Base-by-base conservation (phyloP, 106 monocot genomes). In the Dendrobium officinale region DNA sequence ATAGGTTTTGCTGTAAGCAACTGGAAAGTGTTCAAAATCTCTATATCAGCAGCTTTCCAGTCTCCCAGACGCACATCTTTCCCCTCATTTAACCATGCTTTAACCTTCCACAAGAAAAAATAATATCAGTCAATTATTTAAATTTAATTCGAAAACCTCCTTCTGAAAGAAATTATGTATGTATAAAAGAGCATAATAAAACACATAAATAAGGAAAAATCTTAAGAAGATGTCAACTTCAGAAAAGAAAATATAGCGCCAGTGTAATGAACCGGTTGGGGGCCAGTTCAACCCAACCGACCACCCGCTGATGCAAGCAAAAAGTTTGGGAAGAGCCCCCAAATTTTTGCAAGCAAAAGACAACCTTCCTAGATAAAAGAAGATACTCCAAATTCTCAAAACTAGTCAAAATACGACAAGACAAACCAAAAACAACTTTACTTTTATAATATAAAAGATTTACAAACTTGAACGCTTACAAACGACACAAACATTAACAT, bases 51-150 rank as follows among this genome's bases (percentile, higher is more conserved):
- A 86, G 95, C 84, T 85, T 99, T 99, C 98, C 98, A 99, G 19
- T 99, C 98, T 64, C 98, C 98, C 44, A 95, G 77, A 18, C 98
- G 94, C 9, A 95, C 90, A 91, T 99, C 98, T 86, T 99, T 99
- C 58, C 98, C 98, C 72, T 91, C 98, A 26, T 82, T 26, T 48
- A 99, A 42, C 89, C 89, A 91, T 68, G 89, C 85, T 86, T 89
- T 94, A 59, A 94, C 79, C 96, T 97, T 79, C 11, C 79, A 51
- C 31, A 84, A 31, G 43, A 83, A 4, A 73, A 58, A 45, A 56
- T 11, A 51, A 26, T 49, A 24, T 76, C 22, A 76, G 22, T 17
- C 22, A 24, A 24, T 76, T 49, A 45, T 5, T 48, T 76, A 11
- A 49, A 75, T 5, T 18, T 1, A 19, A 75, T 72, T 72, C 43